Conservation (phyloP, 1,284 basidiomycete genomes). For the Heterobasidion parviporum region DNA sequence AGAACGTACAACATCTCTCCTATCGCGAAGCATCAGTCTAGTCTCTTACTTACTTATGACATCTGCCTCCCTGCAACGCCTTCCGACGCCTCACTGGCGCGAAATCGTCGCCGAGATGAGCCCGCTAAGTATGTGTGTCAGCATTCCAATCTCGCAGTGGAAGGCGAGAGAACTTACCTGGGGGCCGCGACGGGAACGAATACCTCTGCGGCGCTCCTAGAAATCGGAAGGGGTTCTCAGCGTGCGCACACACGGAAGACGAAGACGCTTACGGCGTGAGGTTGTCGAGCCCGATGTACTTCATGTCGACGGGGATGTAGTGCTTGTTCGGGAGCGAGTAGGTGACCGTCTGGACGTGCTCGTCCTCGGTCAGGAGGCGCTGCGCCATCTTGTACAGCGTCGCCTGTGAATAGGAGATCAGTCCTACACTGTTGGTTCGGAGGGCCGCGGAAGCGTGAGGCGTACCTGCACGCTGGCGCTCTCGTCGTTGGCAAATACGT, state of each 20-base stretch:
- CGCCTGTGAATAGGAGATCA: slow-evolving; percentile 39
- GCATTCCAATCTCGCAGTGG: neutral
- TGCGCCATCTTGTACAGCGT: slow-evolving; percentile 89
- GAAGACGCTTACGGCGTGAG: slow-evolving; percentile 32
- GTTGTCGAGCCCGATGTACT: slow-evolving; percentile 49
- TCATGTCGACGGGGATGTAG: slow-evolving; percentile 80
- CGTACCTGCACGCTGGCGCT: slow-evolving; percentile 86
- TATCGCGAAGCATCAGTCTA: no score
- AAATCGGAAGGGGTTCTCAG: slow-evolving; percentile 2
- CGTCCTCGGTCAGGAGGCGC: slow-evolving; percentile 61
- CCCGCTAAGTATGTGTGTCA: no score
- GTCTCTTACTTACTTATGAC: no score
- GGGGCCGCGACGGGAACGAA: slow-evolving; percentile 77
- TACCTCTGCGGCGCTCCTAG: slow-evolving; percentile 69
- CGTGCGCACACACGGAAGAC: neutral
- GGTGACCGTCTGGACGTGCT: slow-evolving; percentile 50
- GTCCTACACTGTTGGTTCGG: neutral
- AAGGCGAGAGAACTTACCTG: slow-evolving; percentile 34
- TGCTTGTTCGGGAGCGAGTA: slow-evolving; percentile 93
- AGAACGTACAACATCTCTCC: no score
- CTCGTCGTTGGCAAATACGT: slow-evolving; percentile 81
- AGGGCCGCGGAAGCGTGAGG: slow-evolving; percentile 5
- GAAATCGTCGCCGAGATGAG: no score
- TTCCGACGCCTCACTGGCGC: no score
- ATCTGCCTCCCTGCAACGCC: no score